These are phyloP conservation scores for Calonectria hongkongensis DNA, from an alignment of 2,329 filamentous ascomycete species.

Conservation along the genomic window DNA sequence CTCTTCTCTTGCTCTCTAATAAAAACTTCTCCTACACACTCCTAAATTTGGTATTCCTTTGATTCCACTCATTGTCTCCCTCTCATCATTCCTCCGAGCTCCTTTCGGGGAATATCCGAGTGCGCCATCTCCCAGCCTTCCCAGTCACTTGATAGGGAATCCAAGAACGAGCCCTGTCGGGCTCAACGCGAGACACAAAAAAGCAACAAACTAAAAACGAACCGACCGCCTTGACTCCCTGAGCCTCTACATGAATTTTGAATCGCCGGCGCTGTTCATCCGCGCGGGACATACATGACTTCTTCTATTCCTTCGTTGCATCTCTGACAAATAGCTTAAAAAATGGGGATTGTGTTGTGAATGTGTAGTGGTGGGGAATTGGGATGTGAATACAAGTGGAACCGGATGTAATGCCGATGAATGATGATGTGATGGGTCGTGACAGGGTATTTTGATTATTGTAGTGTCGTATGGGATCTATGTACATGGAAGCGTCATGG, in stretches of 20 bases:
- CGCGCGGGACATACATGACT: conserved; percentile 63
- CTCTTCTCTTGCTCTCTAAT: conserved; percentile 43
- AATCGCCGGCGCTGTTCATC: conserved; percentile 59
- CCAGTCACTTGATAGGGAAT: conserved; percentile 62
- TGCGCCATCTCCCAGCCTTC: conserved; percentile 50
- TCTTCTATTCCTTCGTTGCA: conserved; percentile 63
- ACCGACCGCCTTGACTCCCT: conserved; percentile 63
- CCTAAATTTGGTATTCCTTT: conserved; percentile 51
- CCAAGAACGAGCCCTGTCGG: conserved; percentile 52
- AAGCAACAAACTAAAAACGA: conserved; percentile 51
- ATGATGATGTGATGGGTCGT: conserved; percentile 58
- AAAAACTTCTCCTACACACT: conserved; percentile 55
- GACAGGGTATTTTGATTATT: conserved; percentile 64
- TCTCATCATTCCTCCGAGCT: conserved; percentile 39
- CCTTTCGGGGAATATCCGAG: conserved; percentile 50
- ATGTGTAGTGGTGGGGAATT: conserved; percentile 47
- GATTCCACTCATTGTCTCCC: conserved; percentile 41
- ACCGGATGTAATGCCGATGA: conserved; percentile 47
- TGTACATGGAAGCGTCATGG: conserved; percentile 63
- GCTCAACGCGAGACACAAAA: conserved; percentile 46
- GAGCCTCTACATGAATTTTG: conserved; percentile 66
- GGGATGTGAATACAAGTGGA: conserved; percentile 51
- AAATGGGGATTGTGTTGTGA: conserved; percentile 53
- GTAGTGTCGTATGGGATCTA: conserved; percentile 61
- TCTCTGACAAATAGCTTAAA: conserved; percentile 51